A percentile compares a stretch with the other conserved stretches of the same genome.
phyloP scores from a whole-genome alignment of 768 basidiomycete species.

The Serendipita vermifera region DNA sequence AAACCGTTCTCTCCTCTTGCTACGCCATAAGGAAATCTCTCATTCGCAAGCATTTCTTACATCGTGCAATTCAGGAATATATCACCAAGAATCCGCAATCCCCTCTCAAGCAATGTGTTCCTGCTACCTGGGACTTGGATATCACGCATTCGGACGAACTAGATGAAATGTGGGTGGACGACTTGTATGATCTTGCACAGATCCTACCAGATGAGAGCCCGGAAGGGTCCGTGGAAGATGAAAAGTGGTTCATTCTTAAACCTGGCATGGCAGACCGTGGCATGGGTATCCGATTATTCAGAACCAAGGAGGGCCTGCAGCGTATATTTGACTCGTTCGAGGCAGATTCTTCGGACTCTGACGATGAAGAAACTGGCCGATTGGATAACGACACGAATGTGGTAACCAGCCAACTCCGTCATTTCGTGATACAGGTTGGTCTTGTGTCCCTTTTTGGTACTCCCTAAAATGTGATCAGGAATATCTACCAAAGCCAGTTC shows the following conservation, averaged over 20 bases:
- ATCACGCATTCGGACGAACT: slow-evolving; percentile 86
- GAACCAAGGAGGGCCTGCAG: slow-evolving; percentile 55
- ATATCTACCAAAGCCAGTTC: slow-evolving; percentile 64
- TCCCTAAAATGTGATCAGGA: slow-evolving; percentile 39
- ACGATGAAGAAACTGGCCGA: slow-evolving; percentile 28
- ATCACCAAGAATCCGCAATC: slow-evolving; percentile 55
- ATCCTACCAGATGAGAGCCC: slow-evolving; percentile 34
- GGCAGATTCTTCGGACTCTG: slow-evolving; percentile 36
- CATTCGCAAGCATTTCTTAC: slow-evolving; percentile 88
- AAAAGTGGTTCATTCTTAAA: slow-evolving; percentile 87
- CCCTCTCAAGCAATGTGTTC: slow-evolving; percentile 39
- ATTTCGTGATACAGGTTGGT: slow-evolving; percentile 88
- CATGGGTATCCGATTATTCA: slow-evolving; percentile 86
- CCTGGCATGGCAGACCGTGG: slow-evolving; percentile 96
- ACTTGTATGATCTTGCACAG: slow-evolving; percentile 73
- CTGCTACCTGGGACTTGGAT: slow-evolving; percentile 73
- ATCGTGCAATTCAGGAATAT: slow-evolving; percentile 58
- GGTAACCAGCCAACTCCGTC: slow-evolving; percentile 73
- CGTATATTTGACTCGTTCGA: slow-evolving; percentile 77
- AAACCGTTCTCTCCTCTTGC: slow-evolving; percentile 54
- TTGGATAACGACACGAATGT: slow-evolving; percentile 34
- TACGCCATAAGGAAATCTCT: slow-evolving; percentile 86
- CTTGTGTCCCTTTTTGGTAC: slow-evolving; percentile 7
- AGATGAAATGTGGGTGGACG: slow-evolving; percentile 86
- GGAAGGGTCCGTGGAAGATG: slow-evolving; percentile 12